These are phyloP conservation scores for Rosa persica DNA, from an alignment of 306 rosid genomes.

Conservation along the genomic window DNA sequence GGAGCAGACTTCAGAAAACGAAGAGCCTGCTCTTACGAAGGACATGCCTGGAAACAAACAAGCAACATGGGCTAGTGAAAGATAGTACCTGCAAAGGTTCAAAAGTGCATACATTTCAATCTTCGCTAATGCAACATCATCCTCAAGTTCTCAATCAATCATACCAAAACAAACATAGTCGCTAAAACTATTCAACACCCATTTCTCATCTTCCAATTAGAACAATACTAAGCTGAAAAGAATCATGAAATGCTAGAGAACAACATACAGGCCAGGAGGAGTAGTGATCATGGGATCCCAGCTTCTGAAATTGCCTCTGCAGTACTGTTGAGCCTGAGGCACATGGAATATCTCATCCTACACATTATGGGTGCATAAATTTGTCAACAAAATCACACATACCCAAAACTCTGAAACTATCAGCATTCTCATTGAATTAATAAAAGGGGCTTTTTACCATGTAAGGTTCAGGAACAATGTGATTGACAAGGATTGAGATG, in stretches of 20 bases:
- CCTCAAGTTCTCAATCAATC: no score
- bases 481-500: conserved; percentile 56
- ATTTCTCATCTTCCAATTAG: background rate
- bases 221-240: background rate
- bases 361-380: conserved; percentile 20
- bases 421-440: background rate
- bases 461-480: conserved; percentile 68
- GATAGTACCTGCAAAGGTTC: conserved; percentile 75
- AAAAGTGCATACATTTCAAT: no score
- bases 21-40: conserved; percentile 36
- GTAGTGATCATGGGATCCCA: conserved; percentile 99
- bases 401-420: background rate
- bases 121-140: no score
- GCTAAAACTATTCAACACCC: background rate
- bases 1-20: conserved; percentile 68
- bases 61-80: conserved; percentile 91
- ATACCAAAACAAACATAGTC: no score
- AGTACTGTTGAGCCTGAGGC: conserved; percentile 77
- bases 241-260: conserved; percentile 16
- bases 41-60: conserved; percentile 79
- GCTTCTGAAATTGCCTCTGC: conserved; percentile 78
- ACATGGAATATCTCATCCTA: conserved; percentile 97
- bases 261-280: conserved; percentile 90
- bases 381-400: conserved; percentile 2
- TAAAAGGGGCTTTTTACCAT: conserved; percentile 45